A percentile compares a stretch with the other conserved stretches of the same genome.
These are phyloP conservation scores for Paraphoma chrysanthemicola DNA, from an alignment of 2,329 filamentous ascomycete species.

Conservation along the genomic window DNA sequence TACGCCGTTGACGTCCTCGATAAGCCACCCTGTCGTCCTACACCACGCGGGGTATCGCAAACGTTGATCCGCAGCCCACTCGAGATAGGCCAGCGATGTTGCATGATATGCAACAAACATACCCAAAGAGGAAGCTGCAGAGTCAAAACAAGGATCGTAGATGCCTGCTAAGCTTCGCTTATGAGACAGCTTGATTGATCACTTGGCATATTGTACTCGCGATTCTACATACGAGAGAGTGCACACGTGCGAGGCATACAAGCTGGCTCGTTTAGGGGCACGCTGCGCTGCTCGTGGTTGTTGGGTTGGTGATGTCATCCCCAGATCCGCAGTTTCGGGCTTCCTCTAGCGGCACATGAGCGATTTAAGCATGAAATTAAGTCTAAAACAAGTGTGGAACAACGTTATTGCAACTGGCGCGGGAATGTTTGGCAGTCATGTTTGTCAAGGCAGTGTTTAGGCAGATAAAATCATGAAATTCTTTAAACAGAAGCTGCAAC, in stretches of 20 bases:
- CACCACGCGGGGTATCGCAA: slow-evolving; percentile 18
- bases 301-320: slow-evolving; percentile 11
- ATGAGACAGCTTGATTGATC: background rate
- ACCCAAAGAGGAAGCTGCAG: slow-evolving; percentile 33
- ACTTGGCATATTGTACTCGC: background rate
- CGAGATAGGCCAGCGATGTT: slow-evolving; percentile 16
- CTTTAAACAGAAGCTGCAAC: background rate
- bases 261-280: too few relatives aligned
- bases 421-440: too few relatives aligned
- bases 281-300: background rate
- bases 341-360: slow-evolving; percentile 12
- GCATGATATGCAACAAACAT: slow-evolving; percentile 18
- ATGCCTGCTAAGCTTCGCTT: background rate
- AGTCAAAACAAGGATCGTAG: background rate
- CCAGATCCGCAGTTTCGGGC: background rate
- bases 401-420: too few relatives aligned
- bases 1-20: slow-evolving; percentile 22
- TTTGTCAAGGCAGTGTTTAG: too few relatives aligned
- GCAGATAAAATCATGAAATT: too few relatives aligned
- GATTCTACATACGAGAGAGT: background rate
- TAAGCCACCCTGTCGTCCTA: slow-evolving; percentile 22
- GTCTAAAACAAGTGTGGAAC: slow-evolving; percentile 10
- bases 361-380: slow-evolving; percentile 25
- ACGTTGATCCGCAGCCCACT: slow-evolving; percentile 13
- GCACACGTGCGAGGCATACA: too few relatives aligned